Evolutionary conservation across 441 rosid genomes (phyloP), one percentile per base, ranked within the genome.

Genomic region (Populus hybrid): DNA sequence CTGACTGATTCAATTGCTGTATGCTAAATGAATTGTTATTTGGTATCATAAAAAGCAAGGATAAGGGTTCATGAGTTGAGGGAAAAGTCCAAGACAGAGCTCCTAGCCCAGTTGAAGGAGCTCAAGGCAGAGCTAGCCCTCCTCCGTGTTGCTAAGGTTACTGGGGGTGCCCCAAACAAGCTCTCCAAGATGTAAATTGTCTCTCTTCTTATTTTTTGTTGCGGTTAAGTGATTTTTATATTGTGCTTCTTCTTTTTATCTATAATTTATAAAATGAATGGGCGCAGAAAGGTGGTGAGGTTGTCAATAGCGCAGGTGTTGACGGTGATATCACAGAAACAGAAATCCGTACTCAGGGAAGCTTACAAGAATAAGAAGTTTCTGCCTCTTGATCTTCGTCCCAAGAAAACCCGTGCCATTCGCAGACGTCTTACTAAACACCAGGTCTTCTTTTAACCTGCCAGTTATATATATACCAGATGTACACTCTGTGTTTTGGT

Each of bases 121-220:
- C 90, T 95, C 8, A 95, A 92, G 76, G 90, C 94, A 12, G 98
- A 95, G 88, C 91, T 95, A 18, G 90, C 99, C 23, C 95, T 90
- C 74, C 98, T 95, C 76, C 98, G 98, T 59, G 98, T 94, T 57
- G 98, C 98, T 2, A 92, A 95, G 86, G 99, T 95, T 83, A 94
- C 99, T 61, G 98, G 98, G 4, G 99, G 99, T 54, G 97, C 99
- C 20, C 95, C 97, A 5, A 90, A 94, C 90, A 94, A 94, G 91
- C 95, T 95, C 74, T 94, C 99, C 77, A 95, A 95, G 86, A 95
- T 93, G 99, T 92, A 84, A 9, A 1, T 12, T 0, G 18, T 18
- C 68, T 34, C 54, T 35, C n/a, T 64, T 8, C 21, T 8, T 74
- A 14, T 8, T 40, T 40, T 6, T 40, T 20, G 32, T 26, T 36